These are phyloP conservation scores for Neurospora sp. DNA, from an alignment of 495 filamentous ascomycete species.

Conservation along the genomic window DNA sequence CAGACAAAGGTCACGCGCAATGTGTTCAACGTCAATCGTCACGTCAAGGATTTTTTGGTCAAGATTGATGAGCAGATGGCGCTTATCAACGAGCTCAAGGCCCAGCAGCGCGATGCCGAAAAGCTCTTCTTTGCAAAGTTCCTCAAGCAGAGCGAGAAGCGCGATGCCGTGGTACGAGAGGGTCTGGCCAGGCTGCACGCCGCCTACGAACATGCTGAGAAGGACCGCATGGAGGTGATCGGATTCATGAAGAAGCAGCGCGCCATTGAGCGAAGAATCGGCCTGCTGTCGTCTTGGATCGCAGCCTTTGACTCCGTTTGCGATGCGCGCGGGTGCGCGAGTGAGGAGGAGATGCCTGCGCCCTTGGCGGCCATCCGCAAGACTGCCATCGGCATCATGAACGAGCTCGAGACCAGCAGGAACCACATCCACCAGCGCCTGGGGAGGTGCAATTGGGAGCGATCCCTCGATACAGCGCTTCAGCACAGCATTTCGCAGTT, in stretches of 20 bases:
- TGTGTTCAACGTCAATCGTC: slow-evolving; percentile 97
- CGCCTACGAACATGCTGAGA: slow-evolving; percentile 74
- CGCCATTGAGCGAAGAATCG: slow-evolving; percentile 76
- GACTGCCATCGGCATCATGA: slow-evolving; percentile 73
- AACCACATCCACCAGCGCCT: slow-evolving; percentile 82
- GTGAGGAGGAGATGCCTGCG: slow-evolving; percentile 52
- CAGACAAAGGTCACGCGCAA: slow-evolving; percentile 98
- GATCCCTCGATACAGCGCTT: slow-evolving; percentile 73
- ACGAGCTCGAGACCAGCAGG: slow-evolving; percentile 79
- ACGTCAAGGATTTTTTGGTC: slow-evolving; percentile 96
- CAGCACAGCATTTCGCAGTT: slow-evolving; percentile 76
- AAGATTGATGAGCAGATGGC: slow-evolving; percentile 95
- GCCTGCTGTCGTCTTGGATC: slow-evolving; percentile 80
- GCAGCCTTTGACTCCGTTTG: slow-evolving; percentile 82
- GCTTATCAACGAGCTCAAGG: slow-evolving; percentile 86
- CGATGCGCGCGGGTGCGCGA: slow-evolving; percentile 46
- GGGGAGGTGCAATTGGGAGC: slow-evolving; percentile 73
- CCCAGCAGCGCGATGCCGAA: slow-evolving; percentile 86
- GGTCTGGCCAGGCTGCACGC: slow-evolving; percentile 68
- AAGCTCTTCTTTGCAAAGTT: slow-evolving; percentile 80
- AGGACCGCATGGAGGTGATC: slow-evolving; percentile 69
- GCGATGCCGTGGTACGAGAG: slow-evolving; percentile 66
- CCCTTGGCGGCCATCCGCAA: slow-evolving; percentile 70
- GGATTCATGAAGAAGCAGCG: slow-evolving; percentile 72
- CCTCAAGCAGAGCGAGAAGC: slow-evolving; percentile 76